Evolutionary conservation across 768 basidiomycete species (phyloP), one percentile per base, ranked within the genome.

Genomic region (Boletales sp.): DNA sequence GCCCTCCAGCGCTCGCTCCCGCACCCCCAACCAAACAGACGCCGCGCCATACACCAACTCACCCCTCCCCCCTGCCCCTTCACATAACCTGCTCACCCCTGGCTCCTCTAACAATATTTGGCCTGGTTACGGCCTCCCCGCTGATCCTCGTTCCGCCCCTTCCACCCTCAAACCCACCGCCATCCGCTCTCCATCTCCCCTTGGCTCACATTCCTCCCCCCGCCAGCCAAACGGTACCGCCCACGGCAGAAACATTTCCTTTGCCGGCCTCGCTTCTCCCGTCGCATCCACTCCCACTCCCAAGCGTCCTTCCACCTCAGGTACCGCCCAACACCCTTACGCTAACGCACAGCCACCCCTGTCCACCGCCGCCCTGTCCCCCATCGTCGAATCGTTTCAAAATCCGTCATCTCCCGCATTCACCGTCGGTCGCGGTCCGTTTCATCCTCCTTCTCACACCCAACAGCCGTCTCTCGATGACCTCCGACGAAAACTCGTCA

Each of bases 401-500:
- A 70, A 72, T 44, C 59, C 81, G 3, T 75, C 82, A 8, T 81
- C 79, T 1, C 79, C 79, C 21, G 62, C 78, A 0, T 85, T 81
- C 59, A 67, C 75, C 4, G 81, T 82, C 37, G 82, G 83, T 0
- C 76, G 79, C 18, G 84, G 83, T 31, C 80, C 84, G 0, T 86
- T 83, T 59, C 73, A 73, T 43, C 73, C 79, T 0, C 17, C 61
- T 0, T 71, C 76, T 7, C 72, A 77, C 43, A 67, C 62, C 35
- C 63, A 69, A 36, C 67, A 74, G 5, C 73, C 79, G 19, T 83
- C 85, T 0, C 69, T 90, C 15, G 89, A 93, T 42, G 90, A 94
- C 53, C 72, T 94, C 47, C 78, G 88, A 41, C 77, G 86, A 48
- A 92, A 90, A 66, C 72, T 90, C 18, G 86, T 99, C 61, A 97